Evolutionary conservation across 1,284 basidiomycete genomes (phyloP), one percentile per base, ranked within the genome.

Genomic region (Inonotus obliquus): DNA sequence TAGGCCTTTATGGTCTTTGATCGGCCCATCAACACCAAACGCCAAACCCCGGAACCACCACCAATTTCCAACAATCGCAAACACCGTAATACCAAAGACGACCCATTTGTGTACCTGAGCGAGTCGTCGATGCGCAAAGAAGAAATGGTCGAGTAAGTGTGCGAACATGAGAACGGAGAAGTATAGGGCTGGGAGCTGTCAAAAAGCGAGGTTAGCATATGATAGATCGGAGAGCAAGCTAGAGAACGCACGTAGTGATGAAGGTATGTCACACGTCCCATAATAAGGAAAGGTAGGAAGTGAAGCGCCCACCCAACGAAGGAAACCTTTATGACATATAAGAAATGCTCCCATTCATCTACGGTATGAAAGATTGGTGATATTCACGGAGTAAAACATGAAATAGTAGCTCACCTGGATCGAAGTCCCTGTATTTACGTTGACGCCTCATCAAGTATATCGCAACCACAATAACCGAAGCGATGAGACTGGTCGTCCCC

Each of bases 1-100:
- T 65, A 94, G 76, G 2, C 93, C 92, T 81, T 81, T 84, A 69
- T 94, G 84, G 0, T 93, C 82, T 61, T 82, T 82, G 64, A 97
- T 82, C 2, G 91, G 88, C 0, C 94, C 94, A 49, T 87, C 83
- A 60, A 98, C 91, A 7, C 96, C 96, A 71, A 93, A 95, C 0
- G 93, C 91, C 47, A 96, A 76, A 25, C 86, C 89, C 65, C 82
- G 87, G 79, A 98, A 98, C 94, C 93, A 98, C 91, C 91, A 95
- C 79, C 97, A 98, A 61, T 84, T 85, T 27, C 78, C 77, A 3
- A 96, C 70, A 61, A 98, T 84, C n/a, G 79, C 68, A 19, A 77
- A 77, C 0, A 84, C 79, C 54, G 83, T 75, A 3, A 87, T 66
- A 0, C 81, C 82, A 71, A 98, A 99, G 57, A 80, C 78, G 57